A percentile compares a stretch with the other conserved stretches of the same genome.
Conservation (phyloP, 2,329 filamentous ascomycete species). For the Pseudopyrenochaeta lycopersici region DNA sequence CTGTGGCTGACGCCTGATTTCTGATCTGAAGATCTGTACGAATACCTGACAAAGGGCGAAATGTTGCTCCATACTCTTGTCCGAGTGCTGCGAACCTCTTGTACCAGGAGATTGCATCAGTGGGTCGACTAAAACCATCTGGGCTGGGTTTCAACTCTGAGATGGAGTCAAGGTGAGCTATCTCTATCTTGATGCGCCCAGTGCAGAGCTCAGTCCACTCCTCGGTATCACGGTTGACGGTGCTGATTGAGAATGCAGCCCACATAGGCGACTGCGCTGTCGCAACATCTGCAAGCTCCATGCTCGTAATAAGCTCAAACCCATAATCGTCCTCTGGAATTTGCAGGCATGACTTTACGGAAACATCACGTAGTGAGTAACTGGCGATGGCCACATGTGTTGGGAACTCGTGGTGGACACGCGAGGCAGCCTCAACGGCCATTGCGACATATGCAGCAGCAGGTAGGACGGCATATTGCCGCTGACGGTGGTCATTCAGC, state of each 20-base stretch:
- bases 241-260: conserved; percentile 27
- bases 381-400: neutral
- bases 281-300: conserved; percentile 14
- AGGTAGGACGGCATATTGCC: conserved; percentile 53
- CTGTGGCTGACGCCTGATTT: conserved; percentile 6
- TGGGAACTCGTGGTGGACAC: neutral
- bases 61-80: conserved; percentile 24
- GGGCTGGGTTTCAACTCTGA: neutral
- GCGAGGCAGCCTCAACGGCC: conserved; percentile 50
- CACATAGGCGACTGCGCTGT: conserved; percentile 14
- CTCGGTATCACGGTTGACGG: conserved; percentile 2
- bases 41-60: conserved; percentile 9
- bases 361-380: conserved; percentile 29
- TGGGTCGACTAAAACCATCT: neutral
- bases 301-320: conserved; percentile 7
- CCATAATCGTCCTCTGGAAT: conserved; percentile 24
- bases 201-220: conserved; percentile 32
- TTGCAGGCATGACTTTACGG: conserved; percentile 18
- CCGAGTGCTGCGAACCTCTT: conserved; percentile 21
- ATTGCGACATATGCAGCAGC: conserved; percentile 56
- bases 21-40: conserved; percentile 3
- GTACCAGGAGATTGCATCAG: conserved; percentile 26
- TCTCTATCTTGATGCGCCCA: conserved; percentile 16
- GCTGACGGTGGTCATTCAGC: conserved; percentile 54
- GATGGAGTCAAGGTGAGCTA: neutral